A percentile compares a stretch with the other conserved stretches of the same genome.
Evolutionary conservation across 805 yeast species (phyloP).

Genomic region (Blastobotrys mokoenaii): DNA sequence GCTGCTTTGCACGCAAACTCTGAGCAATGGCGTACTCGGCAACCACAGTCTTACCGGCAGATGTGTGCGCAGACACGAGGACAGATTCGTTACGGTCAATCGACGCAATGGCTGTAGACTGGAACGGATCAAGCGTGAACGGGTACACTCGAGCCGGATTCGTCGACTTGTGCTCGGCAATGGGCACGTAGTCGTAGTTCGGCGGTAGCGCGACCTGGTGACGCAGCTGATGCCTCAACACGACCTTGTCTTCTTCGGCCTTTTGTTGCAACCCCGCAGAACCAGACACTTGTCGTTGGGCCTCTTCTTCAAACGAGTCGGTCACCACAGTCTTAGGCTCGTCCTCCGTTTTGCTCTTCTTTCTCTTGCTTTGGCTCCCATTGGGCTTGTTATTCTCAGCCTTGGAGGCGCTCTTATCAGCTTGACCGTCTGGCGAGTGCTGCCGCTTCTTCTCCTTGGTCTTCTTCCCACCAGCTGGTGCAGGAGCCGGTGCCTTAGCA

Average conservation of each 20-base stretch:
- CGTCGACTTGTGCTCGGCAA: conserved; percentile 72
- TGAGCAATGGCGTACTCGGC: conserved; percentile 97
- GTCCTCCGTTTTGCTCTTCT: conserved; percentile 3
- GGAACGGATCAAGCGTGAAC: conserved; percentile 91
- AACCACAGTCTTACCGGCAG: conserved; percentile 96
- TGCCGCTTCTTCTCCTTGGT: conserved; percentile 4
- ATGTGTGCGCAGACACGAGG: conserved; percentile 93
- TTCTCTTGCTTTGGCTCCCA: not conserved
- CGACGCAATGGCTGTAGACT: conserved; percentile 92
- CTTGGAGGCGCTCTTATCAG: not conserved
- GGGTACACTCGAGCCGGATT: conserved; percentile 87
- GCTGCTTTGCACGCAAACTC: conserved; percentile 80
- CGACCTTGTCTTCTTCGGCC: conserved; percentile 40
- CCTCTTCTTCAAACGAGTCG: conserved; percentile 81
- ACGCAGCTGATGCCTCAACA: conserved; percentile 85
- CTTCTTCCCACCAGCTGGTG: conserved; percentile 11
- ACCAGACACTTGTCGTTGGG: conserved; percentile 79
- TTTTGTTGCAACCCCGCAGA: conserved; percentile 58
- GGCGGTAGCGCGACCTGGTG: conserved; percentile 98
- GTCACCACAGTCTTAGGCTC: conserved; percentile 57
- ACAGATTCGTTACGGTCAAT: conserved; percentile 93
- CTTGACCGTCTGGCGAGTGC: not conserved
- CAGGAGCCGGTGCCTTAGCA: not conserved
- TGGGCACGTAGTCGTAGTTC: conserved; percentile 78
- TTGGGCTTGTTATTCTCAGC: not conserved